These are phyloP conservation scores for Suhomyces chickasaworum DNA, from an alignment of 1,139 yeast species.

Conservation along the genomic window DNA sequence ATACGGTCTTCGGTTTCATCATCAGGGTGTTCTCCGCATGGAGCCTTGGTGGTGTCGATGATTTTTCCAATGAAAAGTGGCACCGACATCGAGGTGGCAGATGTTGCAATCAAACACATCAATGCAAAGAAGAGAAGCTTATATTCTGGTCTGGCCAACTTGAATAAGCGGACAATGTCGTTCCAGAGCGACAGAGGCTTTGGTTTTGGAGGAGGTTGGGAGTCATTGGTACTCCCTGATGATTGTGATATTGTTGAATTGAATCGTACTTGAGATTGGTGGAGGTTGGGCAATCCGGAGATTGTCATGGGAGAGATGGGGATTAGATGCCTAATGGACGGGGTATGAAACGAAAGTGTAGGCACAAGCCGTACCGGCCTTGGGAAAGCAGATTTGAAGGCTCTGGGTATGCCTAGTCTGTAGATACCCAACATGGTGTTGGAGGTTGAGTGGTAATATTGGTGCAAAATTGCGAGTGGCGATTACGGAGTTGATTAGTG, in stretches of 20 bases:
- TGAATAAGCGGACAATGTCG: constrained; percentile 23
- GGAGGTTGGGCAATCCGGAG: not conserved
- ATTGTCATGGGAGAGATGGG: not conserved
- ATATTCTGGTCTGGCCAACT: constrained; percentile 43
- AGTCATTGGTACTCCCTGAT: not conserved
- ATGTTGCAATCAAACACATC: constrained; percentile 57
- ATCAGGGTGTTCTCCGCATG: not conserved
- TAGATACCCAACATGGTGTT: constrained; percentile 9
- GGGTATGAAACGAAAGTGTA: not conserved
- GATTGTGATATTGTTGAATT: constrained; percentile 2
- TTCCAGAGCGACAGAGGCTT: constrained; percentile 4
- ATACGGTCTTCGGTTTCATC: constrained; percentile 3
- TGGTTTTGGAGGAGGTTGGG: constrained; percentile 1
- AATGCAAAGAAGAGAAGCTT: constrained; percentile 52
- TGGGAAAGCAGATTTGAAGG: not conserved
- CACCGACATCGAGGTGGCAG: constrained; percentile 58
- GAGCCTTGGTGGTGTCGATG: constrained; percentile 35
- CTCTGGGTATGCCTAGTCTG: constrained; percentile 6
- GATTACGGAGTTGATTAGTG: not conserved
- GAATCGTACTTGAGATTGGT: constrained; percentile 1
- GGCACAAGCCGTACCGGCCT: constrained; percentile 2
- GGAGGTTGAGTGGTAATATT: not conserved
- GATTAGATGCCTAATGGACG: not conserved
- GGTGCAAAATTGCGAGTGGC: constrained; percentile 3
- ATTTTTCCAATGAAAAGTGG: constrained; percentile 84